Conservation (phyloP, 2,329 filamentous ascomycete species). For the Gremmenia infestans region DNA sequence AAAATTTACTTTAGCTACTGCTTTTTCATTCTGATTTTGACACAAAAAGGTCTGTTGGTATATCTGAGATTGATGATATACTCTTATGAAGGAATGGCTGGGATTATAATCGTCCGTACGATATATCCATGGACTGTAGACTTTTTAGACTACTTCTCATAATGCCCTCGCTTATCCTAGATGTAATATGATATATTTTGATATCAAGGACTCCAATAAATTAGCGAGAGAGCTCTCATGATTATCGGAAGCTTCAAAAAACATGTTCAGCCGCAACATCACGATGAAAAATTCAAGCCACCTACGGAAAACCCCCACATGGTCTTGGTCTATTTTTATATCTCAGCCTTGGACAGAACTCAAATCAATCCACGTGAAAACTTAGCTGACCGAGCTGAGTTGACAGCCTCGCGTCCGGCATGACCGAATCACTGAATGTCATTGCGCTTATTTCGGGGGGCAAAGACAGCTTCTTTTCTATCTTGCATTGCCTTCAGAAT, state of each 20-base stretch:
- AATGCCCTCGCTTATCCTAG: no score
- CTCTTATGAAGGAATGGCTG: no score
- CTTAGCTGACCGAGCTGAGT: slow-evolving; percentile 6
- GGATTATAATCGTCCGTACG: no score
- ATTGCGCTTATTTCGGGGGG: slow-evolving; percentile 93
- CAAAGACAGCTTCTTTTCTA: slow-evolving; percentile 93
- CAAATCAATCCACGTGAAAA: not conserved
- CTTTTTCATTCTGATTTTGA: no score
- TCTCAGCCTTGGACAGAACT: not conserved
- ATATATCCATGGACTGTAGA: no score
- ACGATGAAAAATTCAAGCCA: not conserved
- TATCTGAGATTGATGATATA: no score
- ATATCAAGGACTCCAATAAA: no score
- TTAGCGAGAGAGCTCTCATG: no score
- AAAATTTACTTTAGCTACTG: no score
- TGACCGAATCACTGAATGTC: slow-evolving; percentile 59
- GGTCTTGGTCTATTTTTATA: not conserved
- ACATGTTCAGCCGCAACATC: not conserved
- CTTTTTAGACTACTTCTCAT: no score
- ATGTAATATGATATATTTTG: no score
- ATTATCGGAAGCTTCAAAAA: not conserved
- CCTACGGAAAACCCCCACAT: not conserved
- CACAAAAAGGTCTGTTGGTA: no score
- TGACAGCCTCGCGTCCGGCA: slow-evolving; percentile 22
- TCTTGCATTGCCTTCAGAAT: slow-evolving; percentile 83